Percentiles rank a stretch among this genome's conserved stretches.
These are phyloP conservation scores for Penicillium glabrum DNA, from an alignment of 2,329 filamentous ascomycete species.

Conservation along the genomic window DNA sequence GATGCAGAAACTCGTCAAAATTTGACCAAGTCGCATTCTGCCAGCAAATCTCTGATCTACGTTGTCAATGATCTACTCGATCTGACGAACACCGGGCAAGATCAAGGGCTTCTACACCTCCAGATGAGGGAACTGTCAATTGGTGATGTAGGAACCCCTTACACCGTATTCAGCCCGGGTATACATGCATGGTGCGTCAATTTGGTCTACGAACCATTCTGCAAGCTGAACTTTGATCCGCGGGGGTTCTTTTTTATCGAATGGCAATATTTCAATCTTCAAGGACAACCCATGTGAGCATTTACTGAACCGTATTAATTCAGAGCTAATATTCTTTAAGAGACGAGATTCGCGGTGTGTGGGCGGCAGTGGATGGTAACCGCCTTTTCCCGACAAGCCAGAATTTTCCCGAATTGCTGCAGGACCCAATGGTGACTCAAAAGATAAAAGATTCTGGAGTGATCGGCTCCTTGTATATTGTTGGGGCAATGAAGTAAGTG, in stretches of 20 bases:
- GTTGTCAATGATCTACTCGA: conserved; percentile 92
- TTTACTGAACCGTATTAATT: no score
- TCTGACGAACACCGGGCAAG: conserved; percentile 83
- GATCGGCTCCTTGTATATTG: neutral
- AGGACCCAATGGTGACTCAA: neutral
- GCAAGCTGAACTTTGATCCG: neutral
- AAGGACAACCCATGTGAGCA: neutral
- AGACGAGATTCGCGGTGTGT: neutral
- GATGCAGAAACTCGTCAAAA: conserved; percentile 84
- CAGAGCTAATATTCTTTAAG: neutral
- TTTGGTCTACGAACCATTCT: neutral
- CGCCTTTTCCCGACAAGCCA: neutral
- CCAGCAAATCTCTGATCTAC: conserved; percentile 88
- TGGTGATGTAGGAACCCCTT: conserved; percentile 11
- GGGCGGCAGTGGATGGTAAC: neutral
- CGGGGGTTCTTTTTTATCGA: neutral
- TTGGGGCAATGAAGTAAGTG: neutral
- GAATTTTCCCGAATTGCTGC: neutral
- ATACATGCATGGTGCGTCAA: neutral
- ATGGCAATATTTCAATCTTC: neutral
- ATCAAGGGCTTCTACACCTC: conserved; percentile 62
- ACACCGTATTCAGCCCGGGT: neutral
- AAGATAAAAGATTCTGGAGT: neutral
- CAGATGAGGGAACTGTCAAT: conserved; percentile 76
- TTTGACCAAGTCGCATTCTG: conserved; percentile 78